Conservation (phyloP, 2,329 filamentous ascomycete genomes). For the Thielaviopsis ethacetica region DNA sequence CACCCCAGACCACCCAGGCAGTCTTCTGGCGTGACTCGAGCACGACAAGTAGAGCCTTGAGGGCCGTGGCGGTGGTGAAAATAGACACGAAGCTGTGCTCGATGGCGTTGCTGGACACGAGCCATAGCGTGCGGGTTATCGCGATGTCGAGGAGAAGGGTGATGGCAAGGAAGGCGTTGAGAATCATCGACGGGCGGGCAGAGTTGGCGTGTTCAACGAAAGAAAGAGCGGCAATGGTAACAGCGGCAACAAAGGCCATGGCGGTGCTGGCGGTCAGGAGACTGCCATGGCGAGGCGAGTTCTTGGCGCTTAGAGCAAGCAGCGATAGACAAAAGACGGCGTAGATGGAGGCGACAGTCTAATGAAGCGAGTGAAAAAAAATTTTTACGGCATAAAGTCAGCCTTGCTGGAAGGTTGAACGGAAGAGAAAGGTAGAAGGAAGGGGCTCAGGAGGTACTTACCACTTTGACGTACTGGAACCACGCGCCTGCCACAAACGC, state of each 20-base stretch:
- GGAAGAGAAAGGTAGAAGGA: neutral
- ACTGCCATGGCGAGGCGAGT: neutral
- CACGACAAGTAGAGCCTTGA: constrained; percentile 23
- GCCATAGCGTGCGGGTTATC: constrained; percentile 27
- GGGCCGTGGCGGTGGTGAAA: constrained; percentile 20
- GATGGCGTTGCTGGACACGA: constrained; percentile 15
- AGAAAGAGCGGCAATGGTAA: constrained; percentile 18
- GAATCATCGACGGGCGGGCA: constrained; percentile 25
- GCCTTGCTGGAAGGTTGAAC: neutral
- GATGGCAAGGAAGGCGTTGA: constrained; percentile 26
- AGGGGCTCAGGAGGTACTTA: constrained; percentile 13
- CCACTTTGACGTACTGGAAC: constrained; percentile 20
- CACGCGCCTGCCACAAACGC: constrained; percentile 20
- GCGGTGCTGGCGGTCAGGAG: constrained; percentile 18
- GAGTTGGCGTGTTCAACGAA: constrained; percentile 22
- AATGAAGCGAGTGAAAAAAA: neutral
- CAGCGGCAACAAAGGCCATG: constrained; percentile 19
- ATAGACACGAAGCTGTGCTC: constrained; percentile 17
- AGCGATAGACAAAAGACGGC: constrained; percentile 19
- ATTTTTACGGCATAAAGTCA: neutral
- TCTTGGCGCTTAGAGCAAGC: constrained; percentile 17
- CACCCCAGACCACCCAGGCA: constrained; percentile 23
- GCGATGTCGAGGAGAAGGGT: constrained; percentile 28
- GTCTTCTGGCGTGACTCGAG: constrained; percentile 24
- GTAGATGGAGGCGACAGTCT: constrained; percentile 17